Evolutionary conservation across 2,329 filamentous ascomycete genomes (phyloP).

Genomic region (Eutypella sp.): DNA sequence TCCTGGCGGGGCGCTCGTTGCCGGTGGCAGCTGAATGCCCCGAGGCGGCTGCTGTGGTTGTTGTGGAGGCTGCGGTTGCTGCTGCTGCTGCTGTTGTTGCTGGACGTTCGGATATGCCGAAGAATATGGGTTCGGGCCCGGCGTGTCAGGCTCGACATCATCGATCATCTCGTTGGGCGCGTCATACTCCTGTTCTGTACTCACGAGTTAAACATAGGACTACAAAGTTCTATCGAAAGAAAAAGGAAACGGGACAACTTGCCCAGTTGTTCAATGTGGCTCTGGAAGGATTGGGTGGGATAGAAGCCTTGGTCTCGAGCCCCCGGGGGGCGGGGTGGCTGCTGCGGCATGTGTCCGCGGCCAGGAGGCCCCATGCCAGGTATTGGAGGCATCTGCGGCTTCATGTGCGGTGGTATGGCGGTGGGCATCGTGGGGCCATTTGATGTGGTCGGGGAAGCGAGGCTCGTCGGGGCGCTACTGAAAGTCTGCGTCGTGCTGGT

Average conservation of each 20-base stretch:
- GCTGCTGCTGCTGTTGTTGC: slow-evolving; percentile 30
- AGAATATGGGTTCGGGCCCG: slow-evolving; percentile 63
- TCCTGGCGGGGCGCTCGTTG: slow-evolving; percentile 33
- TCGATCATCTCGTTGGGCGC: slow-evolving; percentile 85
- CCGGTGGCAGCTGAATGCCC: slow-evolving; percentile 34
- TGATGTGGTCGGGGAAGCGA: slow-evolving; percentile 40
- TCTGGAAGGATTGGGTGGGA: slow-evolving; percentile 77
- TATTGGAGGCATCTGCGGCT: slow-evolving; percentile 32
- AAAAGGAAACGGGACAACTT: slow-evolving; percentile 58
- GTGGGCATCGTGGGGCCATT: slow-evolving; percentile 43
- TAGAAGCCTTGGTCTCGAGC: slow-evolving; percentile 55
- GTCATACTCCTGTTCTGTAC: slow-evolving; percentile 94
- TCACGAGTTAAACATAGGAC: slow-evolving; percentile 64
- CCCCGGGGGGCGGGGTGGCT: slow-evolving; percentile 33
- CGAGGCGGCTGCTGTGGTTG: slow-evolving; percentile 32
- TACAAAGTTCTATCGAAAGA: slow-evolving; percentile 54
- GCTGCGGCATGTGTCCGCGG: slow-evolving; percentile 31
- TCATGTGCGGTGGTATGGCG: slow-evolving; percentile 34
- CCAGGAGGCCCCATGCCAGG: slow-evolving; percentile 29
- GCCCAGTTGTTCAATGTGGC: slow-evolving; percentile 93
- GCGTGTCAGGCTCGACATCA: slow-evolving; percentile 67
- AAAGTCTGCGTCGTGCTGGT: slow-evolving; percentile 43
- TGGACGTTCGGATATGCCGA: slow-evolving; percentile 43
- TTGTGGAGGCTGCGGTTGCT: slow-evolving; percentile 29
- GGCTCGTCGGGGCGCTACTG: slow-evolving; percentile 28